Evolutionary conservation across 2,329 filamentous ascomycete species (phyloP), one percentile per base, ranked within the genome.

Genomic region (Colletotrichum tabaci): DNA sequence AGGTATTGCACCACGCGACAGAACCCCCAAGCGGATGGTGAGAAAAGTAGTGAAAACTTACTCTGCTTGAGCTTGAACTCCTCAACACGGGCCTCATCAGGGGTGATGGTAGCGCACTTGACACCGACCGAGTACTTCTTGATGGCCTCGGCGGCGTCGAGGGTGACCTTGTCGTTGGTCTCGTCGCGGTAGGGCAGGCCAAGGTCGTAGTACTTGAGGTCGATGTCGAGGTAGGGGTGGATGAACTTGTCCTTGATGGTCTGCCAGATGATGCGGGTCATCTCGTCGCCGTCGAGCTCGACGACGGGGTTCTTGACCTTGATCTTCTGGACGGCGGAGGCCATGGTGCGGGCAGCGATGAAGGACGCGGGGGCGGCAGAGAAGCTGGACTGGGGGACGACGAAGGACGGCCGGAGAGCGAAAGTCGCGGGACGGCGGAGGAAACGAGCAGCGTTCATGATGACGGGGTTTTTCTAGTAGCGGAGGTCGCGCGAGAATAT

Each of bases 201-300:
- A 78, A 98, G 85, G 81, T 98, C 95, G 85, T 97, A 98, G 90
- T 98, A 98, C 89, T 99, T 98, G 80, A 99, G 91, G 84, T 98
- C 96, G 83, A 99, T 91, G 83, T 98, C 95, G 77, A 99, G 92
- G 87, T 96, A 98, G 67, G 95, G 95, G 86, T 92, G 89, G 85
- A 98, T 98, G 87, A 98, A 96, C 89, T 97, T 98, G 87, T 98
- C 94, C 90, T 98, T 98, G 90, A 99, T 99, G 84, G 94, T 92
- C 87, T 98, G 88, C 96, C 96, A 99, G 88, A 99, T 99, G 83
- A 99, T 95, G 79, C 96, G 90, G 78, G 96, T 99, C 96, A 98
- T 98, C 92, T 95, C 91, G 79, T 93, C 91, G 80, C 96, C 96
- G 83, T 98, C 96, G 79, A 98, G 90, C 88, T 98, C 96, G 83